Conservation (phyloP, 1,139 yeast species). For the Dujonia santamariae region DNA sequence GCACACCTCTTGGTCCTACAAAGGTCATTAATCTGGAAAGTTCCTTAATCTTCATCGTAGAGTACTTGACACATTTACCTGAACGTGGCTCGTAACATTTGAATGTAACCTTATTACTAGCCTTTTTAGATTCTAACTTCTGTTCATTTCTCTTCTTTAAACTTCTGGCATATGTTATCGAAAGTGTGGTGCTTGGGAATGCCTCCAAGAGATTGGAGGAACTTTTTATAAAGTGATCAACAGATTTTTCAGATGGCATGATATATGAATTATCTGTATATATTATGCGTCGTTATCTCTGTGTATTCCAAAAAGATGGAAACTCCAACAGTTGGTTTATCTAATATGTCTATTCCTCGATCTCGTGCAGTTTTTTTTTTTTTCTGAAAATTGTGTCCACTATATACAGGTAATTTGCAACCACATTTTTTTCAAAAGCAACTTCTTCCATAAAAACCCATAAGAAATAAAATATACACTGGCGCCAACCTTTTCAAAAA, state of each 20-base stretch:
- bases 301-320: too few relatives aligned
- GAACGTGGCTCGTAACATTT: slow-evolving; percentile 71
- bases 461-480: too few relatives aligned
- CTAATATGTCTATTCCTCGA: too few relatives aligned
- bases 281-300: too few relatives aligned
- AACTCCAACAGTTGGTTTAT: too few relatives aligned
- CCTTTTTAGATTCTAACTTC: slow-evolving; percentile 13
- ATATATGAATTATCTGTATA: too few relatives aligned
- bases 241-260: slow-evolving; percentile 9
- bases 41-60: slow-evolving; percentile 69
- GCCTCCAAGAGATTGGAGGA: slow-evolving; percentile 34
- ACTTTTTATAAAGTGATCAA: slow-evolving; percentile 36
- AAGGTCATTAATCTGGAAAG: slow-evolving; percentile 75
- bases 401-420: too few relatives aligned
- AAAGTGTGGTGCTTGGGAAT: slow-evolving; percentile 35
- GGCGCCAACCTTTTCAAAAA: too few relatives aligned
- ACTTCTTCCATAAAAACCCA: too few relatives aligned
- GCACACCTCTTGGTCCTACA: slow-evolving; percentile 81
- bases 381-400: too few relatives aligned
- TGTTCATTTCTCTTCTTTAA: slow-evolving; percentile 18
- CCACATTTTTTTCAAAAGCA: too few relatives aligned
- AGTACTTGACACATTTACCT: slow-evolving; percentile 64
- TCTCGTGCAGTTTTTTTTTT: too few relatives aligned
- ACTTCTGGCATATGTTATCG: slow-evolving; percentile 37
- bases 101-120: slow-evolving; percentile 48